Conservation (phyloP, 2,329 filamentous ascomycete species). For the Fusarium succisae region DNA sequence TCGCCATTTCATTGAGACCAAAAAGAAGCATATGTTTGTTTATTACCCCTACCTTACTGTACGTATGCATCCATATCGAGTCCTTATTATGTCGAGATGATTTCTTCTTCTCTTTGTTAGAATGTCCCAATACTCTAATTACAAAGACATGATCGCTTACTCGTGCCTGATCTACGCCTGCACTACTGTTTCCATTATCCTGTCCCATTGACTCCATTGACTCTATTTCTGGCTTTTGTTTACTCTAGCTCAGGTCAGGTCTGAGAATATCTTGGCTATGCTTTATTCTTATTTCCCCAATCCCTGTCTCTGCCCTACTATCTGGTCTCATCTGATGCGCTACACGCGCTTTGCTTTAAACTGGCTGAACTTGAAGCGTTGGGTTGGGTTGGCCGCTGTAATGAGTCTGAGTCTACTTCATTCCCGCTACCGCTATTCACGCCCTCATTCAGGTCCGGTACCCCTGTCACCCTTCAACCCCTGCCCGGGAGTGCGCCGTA, state of each 20-base stretch:
- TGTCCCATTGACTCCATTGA: slow-evolving; percentile 10
- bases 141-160: not conserved
- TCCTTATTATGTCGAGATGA: not conserved
- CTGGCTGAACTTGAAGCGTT: slow-evolving; percentile 28
- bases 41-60: not conserved
- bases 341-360: slow-evolving; percentile 3
- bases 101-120: slow-evolving; percentile 29
- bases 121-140: slow-evolving; percentile 2
- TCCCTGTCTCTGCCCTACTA: slow-evolving; percentile 12
- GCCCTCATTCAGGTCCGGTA: slow-evolving; percentile 18
- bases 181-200: slow-evolving; percentile 26
- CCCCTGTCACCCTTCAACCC: slow-evolving; percentile 22
- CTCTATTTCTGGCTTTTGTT: slow-evolving; percentile 35
- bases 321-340: slow-evolving; percentile 6
- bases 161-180: slow-evolving; percentile 1
- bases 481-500: slow-evolving; percentile 30
- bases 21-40: not conserved
- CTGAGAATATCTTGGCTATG: slow-evolving; percentile 17
- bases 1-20: not conserved
- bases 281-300: slow-evolving; percentile 22
- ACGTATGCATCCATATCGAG: not conserved
- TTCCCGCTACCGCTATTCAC: slow-evolving; percentile 29
- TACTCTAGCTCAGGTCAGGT: slow-evolving; percentile 9
- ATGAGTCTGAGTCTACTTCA: slow-evolving; percentile 22
- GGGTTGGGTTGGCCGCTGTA: slow-evolving; percentile 34